Conservation (phyloP, 306 rosid genomes). For the Quercus cerris region DNA sequence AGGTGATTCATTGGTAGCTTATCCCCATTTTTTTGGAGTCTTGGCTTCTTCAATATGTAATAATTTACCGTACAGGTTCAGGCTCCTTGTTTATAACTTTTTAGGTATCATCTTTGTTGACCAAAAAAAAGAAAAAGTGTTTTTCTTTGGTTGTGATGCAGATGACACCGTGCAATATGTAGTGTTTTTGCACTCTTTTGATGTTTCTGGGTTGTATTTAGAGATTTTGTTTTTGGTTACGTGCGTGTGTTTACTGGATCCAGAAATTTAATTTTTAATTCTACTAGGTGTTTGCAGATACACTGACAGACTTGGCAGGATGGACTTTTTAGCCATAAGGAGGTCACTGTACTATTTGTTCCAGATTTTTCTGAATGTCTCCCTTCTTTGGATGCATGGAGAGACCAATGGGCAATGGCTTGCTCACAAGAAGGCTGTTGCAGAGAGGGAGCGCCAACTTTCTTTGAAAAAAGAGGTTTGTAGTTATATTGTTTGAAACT, state of each 20-base stretch:
- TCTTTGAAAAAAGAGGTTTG: constrained; percentile 67
- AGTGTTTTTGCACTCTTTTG: background rate
- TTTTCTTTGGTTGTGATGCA: background rate
- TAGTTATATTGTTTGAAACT: constrained; percentile 9
- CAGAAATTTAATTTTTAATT: constrained; percentile 8
- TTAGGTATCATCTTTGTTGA: background rate
- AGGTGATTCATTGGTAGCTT: no score
- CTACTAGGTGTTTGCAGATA: constrained; percentile 49
- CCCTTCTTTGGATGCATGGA: constrained; percentile 80
- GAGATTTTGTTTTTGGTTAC: constrained; percentile 1
- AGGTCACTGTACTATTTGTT: constrained; percentile 76
- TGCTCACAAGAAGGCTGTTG: constrained; percentile 73
- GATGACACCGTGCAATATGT: background rate
- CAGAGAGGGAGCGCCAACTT: constrained; percentile 67
- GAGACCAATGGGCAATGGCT: constrained; percentile 65
- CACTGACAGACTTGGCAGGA: constrained; percentile 91
- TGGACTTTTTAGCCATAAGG: constrained; percentile 94
- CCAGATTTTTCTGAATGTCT: constrained; percentile 93
- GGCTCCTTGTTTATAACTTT: background rate
- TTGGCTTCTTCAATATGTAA: background rate
- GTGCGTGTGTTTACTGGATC: background rate
- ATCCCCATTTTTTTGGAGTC: no score
- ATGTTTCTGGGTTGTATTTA: background rate
- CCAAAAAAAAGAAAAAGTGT: no score
- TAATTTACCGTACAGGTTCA: background rate